Conservation (phyloP, 768 basidiomycete genomes). For the Termitomyces sp. region DNA sequence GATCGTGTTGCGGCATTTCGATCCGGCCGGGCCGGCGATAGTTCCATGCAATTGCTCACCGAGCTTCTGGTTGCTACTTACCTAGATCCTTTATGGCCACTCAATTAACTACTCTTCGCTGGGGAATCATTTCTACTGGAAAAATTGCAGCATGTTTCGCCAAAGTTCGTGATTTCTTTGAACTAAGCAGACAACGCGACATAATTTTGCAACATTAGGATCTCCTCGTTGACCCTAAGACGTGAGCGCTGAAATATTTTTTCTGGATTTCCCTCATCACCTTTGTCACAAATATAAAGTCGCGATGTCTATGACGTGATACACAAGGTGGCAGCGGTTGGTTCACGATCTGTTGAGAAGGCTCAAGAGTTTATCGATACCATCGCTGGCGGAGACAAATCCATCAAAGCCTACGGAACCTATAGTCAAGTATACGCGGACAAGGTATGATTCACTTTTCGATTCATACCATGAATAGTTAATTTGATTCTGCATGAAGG, state of each 20-base stretch:
- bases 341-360: slow-evolving; percentile 64
- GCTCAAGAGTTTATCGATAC: slow-evolving; percentile 64
- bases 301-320: slow-evolving; percentile 58
- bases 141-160: slow-evolving; percentile 63
- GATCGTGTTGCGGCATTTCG: too few species aligned
- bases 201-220: slow-evolving; percentile 41
- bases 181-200: not conserved
- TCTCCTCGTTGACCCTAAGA: slow-evolving; percentile 66
- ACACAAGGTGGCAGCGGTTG: slow-evolving; percentile 70
- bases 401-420: slow-evolving; percentile 62
- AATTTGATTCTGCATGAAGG: slow-evolving; percentile 24
- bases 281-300: slow-evolving; percentile 26
- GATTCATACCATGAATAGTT: not conserved
- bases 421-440: slow-evolving; percentile 75
- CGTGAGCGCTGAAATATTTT: slow-evolving; percentile 26
- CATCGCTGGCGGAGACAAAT: slow-evolving; percentile 41
- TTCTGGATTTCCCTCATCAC: not conserved
- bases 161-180: slow-evolving; percentile 34
- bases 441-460: slow-evolving; percentile 34
- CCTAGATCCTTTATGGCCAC: slow-evolving; percentile 19
- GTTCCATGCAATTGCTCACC: too few species aligned
- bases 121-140: slow-evolving; percentile 89
- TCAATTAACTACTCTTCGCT: slow-evolving; percentile 47
- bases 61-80: not conserved
- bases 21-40: not conserved